Percentiles rank a stretch among this genome's conserved stretches.
Conservation (phyloP, 371 early-diverging fungal genomes). For the Syncephalastrum monosporum region DNA sequence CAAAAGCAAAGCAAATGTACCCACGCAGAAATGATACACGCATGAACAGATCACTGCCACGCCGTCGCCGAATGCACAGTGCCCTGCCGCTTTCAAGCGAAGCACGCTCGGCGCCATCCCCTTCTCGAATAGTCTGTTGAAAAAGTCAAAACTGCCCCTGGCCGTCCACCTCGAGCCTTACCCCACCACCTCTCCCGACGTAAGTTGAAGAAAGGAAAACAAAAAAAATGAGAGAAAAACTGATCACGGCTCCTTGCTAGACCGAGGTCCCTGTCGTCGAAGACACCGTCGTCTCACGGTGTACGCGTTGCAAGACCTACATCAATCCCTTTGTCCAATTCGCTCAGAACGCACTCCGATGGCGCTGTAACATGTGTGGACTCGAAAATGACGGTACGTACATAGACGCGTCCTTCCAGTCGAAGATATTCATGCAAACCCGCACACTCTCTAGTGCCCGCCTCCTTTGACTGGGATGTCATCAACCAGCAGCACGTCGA, state of each 20-base stretch:
- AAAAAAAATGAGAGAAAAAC: conserved; percentile 10
- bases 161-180: conserved; percentile 75
- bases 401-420: background rate
- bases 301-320: conserved; percentile 83
- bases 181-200: conserved; percentile 42
- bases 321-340: conserved; percentile 87
- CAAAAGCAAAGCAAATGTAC: no score
- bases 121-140: conserved; percentile 55
- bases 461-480: conserved; percentile 77
- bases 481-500: conserved; percentile 63
- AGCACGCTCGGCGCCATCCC: conserved; percentile 79
- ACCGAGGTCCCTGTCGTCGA: conserved; percentile 67
- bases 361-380: conserved; percentile 86
- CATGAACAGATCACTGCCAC: conserved; percentile 41
- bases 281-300: conserved; percentile 74
- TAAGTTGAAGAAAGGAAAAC: conserved; percentile 10
- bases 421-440: background rate
- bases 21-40: no score
- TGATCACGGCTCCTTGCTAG: conserved; percentile 12
- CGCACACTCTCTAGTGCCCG: conserved; percentile 62
- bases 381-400: conserved; percentile 71
- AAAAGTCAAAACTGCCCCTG: conserved; percentile 76
- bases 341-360: conserved; percentile 73
- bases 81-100: conserved; percentile 59
- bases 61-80: conserved; percentile 41